Conservation (phyloP, 2,329 filamentous ascomycete genomes). For the Aspergillus sp. region DNA sequence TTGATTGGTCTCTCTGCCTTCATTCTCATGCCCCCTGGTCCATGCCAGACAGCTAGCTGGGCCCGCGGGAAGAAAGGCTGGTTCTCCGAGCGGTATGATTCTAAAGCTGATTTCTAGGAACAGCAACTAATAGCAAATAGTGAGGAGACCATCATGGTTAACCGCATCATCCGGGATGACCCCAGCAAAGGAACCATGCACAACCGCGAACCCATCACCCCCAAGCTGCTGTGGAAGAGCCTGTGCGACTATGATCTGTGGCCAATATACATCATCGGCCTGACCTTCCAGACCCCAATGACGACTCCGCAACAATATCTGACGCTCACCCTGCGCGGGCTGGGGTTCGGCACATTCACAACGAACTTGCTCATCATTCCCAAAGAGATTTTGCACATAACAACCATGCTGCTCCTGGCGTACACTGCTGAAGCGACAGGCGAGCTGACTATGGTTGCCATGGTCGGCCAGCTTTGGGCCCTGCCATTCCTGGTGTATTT, state of each 20-base stretch:
- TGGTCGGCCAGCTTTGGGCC: constrained; percentile 54
- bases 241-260: constrained; percentile 59
- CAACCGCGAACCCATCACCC: constrained; percentile 55
- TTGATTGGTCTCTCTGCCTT: constrained; percentile 57
- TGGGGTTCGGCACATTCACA: constrained; percentile 59
- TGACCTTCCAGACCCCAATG: constrained; percentile 44
- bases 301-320: constrained; percentile 37
- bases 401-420: constrained; percentile 23
- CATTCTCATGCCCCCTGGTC: constrained; percentile 63
- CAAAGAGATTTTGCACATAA: constrained; percentile 7
- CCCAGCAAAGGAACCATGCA: constrained; percentile 62
- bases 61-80: constrained; percentile 64
- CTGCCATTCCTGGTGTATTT: constrained; percentile 55
- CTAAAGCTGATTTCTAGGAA: too few relatives aligned
- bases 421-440: constrained; percentile 39
- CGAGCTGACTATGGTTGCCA: constrained; percentile 51
- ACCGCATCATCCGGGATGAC: constrained; percentile 59
- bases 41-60: constrained; percentile 62
- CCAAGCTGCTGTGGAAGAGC: constrained; percentile 49
- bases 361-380: constrained; percentile 66
- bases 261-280: constrained; percentile 53
- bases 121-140: not conserved
- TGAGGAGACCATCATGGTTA: constrained; percentile 70
- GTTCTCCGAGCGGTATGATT: constrained; percentile 57
- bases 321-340: constrained; percentile 47